phyloP scores from a whole-genome alignment of 2,329 filamentous ascomycete genomes.

The Dactylellina sp. region DNA sequence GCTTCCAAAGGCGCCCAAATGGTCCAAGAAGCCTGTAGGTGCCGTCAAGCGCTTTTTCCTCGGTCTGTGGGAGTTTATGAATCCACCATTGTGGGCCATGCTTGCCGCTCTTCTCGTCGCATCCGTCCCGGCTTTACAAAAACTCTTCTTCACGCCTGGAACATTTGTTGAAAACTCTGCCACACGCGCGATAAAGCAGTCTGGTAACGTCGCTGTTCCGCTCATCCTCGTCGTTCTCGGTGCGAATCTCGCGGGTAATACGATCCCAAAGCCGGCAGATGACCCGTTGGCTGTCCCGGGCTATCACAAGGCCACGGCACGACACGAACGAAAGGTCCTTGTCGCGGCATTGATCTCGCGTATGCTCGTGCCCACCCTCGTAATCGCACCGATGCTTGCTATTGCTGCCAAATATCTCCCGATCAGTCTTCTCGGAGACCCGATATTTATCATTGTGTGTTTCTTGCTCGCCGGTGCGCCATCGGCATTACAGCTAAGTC shows the following conservation, averaged over 20 bases:
- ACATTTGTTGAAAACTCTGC: constrained; percentile 94
- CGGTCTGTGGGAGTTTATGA: constrained; percentile 94
- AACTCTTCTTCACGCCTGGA: constrained; percentile 86
- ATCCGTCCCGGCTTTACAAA: constrained; percentile 83
- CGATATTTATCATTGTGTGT: constrained; percentile 97
- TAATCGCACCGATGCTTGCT: constrained; percentile 92
- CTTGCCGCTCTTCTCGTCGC: constrained; percentile 88
- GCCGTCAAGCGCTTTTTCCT: constrained; percentile 68
- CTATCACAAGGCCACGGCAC: constrained; percentile 62
- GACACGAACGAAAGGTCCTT: constrained; percentile 79
- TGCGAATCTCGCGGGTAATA: constrained; percentile 93
- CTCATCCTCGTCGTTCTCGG: constrained; percentile 95
- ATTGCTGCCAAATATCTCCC: constrained; percentile 89
- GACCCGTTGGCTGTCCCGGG: constrained; percentile 14
- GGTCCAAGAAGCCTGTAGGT: constrained; percentile 47
- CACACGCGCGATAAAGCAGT: constrained; percentile 85
- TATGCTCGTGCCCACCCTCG: constrained; percentile 89
- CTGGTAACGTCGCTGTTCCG: constrained; percentile 90
- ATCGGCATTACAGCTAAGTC: constrained; percentile 90
- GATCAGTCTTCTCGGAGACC: constrained; percentile 93
- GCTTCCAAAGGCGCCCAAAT: constrained; percentile 35
- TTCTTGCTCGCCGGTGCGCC: constrained; percentile 95
- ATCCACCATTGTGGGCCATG: constrained; percentile 98
- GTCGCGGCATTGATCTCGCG: constrained; percentile 86
- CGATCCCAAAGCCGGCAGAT: constrained; percentile 74